Base-by-base conservation (phyloP, 2,329 filamentous ascomycete species). In the Talaromyces sp. region DNA sequence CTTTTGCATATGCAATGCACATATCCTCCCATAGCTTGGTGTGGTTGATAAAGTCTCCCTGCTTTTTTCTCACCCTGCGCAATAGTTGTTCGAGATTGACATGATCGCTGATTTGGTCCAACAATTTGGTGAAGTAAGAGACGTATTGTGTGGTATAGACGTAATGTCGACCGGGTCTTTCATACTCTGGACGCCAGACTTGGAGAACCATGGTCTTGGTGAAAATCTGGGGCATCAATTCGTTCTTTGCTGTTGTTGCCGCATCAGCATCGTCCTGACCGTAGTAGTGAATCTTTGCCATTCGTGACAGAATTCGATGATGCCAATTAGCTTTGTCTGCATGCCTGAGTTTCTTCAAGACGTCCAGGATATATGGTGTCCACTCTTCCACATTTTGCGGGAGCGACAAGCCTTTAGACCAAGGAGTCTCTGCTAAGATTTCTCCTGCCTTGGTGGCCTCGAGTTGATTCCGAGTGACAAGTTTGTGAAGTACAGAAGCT, bases 241-340 rank as follows among this genome's bases (percentile, higher is more conserved):
- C 90, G 70, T 88, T 85, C 68, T 92, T 93, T 23, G 90, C 88
- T 35, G 84, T 85, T 14, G 83, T 75, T 5, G 83, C 82, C 11
- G 83, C 80, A 67, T 57, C 35, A n/a, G 82, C 75, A 58, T 81
- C 79, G 55, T 80, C 79, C 2, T 77, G 73, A 44, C 84, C 83
- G 63, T 88, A 82, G 67, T 85, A 89, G 6, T 88, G 77, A 44
- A 88, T 80, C 66, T 83, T 83, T 5, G 86, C 87, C 66, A 91
- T 88, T 25, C 92, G 87, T 71, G 89, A 88, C 60, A 92, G 91
- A 78, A 97, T 92, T 21, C 93, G 89, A 73, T 97, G 93, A 71
- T 97, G 93, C 93, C 93, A 97, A 69, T 95, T 93, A 0, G 91
- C 90, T 79, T 96, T 96, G 76, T 97, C 93, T 65, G 92, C 92